A percentile compares a stretch with the other conserved stretches of the same genome.
Conservation (phyloP, 257 asterid species). For the Solanum sejunctum region DNA sequence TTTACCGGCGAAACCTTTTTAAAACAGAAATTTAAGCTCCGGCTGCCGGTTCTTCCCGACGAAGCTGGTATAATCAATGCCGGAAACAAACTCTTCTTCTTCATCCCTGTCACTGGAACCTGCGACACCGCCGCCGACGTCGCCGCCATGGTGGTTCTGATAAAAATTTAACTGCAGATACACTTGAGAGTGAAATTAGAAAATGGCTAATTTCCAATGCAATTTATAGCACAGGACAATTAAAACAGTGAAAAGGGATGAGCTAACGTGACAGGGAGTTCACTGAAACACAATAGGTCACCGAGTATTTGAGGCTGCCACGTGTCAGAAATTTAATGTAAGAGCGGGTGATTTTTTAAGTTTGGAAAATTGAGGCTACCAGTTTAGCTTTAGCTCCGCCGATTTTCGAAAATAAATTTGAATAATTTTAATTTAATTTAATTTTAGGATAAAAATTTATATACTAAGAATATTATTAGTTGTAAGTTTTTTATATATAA, state of each 20-base stretch:
- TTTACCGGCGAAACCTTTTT: background rate
- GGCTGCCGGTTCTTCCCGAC: constrained; percentile 10
- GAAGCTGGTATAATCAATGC: constrained; percentile 17
- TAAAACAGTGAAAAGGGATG: background rate
- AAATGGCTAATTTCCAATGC: background rate
- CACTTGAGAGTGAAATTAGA: background rate
- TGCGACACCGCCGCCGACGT: constrained; percentile 19
- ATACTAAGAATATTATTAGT: no score
- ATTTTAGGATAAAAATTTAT: no score
- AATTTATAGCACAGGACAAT: background rate
- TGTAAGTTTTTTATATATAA: no score
- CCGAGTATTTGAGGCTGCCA: background rate
- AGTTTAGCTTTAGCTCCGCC: background rate
- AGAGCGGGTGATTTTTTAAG: background rate
- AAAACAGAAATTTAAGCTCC: background rate
- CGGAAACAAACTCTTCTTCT: constrained; percentile 10
- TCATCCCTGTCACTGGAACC: constrained; percentile 15
- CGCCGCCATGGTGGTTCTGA: background rate
- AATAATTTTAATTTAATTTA: no score
- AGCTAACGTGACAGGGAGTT: background rate
- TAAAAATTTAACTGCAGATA: background rate
- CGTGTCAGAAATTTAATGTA: background rate
- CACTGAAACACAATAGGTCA: background rate
- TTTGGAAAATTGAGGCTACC: background rate
- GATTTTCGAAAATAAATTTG: no score